phyloP scores from a whole-genome alignment of 441 rosid genomes.

The Viola pubescens region DNA sequence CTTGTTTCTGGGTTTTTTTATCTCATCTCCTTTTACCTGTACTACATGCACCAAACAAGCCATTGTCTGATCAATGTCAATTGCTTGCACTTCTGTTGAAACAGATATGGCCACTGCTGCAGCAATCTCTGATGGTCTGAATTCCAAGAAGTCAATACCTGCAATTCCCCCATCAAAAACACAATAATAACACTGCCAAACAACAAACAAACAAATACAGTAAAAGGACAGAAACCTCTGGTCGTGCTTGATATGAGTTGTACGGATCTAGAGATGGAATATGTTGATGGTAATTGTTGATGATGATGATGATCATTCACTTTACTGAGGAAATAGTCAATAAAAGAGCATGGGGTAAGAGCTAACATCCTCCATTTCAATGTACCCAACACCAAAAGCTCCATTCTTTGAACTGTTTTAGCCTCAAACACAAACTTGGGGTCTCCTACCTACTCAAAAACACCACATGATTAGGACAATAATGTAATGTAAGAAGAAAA shows the following conservation, averaged over 20 bases:
- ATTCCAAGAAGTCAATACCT: conserved; percentile 59
- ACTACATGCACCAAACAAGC: conserved; percentile 33
- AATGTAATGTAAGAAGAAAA: conserved; percentile 10
- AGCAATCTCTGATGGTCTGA: conserved; percentile 66
- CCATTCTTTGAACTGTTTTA: conserved; percentile 59
- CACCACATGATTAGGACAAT: conserved; percentile 7
- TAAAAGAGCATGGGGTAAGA: conserved; percentile 49
- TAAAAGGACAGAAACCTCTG: conserved; percentile 33
- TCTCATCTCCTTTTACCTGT: conserved; percentile 32
- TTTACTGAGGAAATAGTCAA: conserved; percentile 44
- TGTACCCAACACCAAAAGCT: conserved; percentile 49
- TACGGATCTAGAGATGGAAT: conserved; percentile 30
- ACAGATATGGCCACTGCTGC: conserved; percentile 56
- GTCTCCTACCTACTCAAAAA: conserved; percentile 36
- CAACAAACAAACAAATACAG: not conserved
- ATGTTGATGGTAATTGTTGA: conserved; percentile 13
- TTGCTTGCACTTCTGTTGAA: conserved; percentile 29
- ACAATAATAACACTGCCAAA: conserved; percentile 17
- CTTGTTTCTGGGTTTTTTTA: conserved; percentile 9
- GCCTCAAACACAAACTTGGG: conserved; percentile 50
- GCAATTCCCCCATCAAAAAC: conserved; percentile 30
- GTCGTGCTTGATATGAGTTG: conserved; percentile 34
- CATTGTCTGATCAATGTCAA: conserved; percentile 35
- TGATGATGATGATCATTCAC: conserved; percentile 25
- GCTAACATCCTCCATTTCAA: conserved; percentile 65